Base-by-base conservation (phyloP, 1,139 yeast species). In the Suhomyces bribrorum region DNA sequence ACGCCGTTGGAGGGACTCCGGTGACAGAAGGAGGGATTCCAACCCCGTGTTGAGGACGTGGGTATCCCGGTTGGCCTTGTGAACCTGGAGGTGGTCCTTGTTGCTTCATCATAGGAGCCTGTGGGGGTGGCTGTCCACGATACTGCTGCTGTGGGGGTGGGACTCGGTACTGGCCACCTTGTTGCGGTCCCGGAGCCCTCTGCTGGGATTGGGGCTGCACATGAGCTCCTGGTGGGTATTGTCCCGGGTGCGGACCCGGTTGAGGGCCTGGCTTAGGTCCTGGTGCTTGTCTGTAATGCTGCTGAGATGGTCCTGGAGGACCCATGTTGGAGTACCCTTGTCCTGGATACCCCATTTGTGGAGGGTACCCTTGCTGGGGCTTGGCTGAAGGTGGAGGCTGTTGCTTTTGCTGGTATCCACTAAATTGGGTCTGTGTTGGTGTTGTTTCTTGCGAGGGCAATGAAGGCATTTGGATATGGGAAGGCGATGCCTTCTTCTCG, bases 101-200 rank as follows among this genome's bases (percentile, higher is more conserved):
- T 7, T 32, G 45, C 24, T 38, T 47, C 20, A 34, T 28, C 16
- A 37, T 38, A 13, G 41, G 41, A 14, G 46, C 46, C 28, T 38
- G 46, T 7, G 33, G 27, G 25, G 37, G 50, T 12, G 30, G 45
- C 29, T 39, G 39, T 14, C 29, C 22, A 15, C 34, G 41, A 25
- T 34, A 38, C 28, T 35, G 52, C 29, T 40, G 48, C 31, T 40
- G 49, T 37, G 35, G 28, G 3, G 26, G 17, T 17, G 25, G 32
- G 11, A 26, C 24, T 4, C 28, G 32, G 23, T 31, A 14, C n/a
- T 26, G 13, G 7, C 29, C 26, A 15, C 18, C 17, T n/a, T 25
- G 30, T 30, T 34, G 37, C 12, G 37, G 26, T 9, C 29, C 37
- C 13, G 31, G 32, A 3, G 37, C 15, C 22, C 17, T 29, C n/a